Evolutionary conservation across 495 filamentous ascomycete species (phyloP).

Genomic region (Cladorrhinum samala): DNA sequence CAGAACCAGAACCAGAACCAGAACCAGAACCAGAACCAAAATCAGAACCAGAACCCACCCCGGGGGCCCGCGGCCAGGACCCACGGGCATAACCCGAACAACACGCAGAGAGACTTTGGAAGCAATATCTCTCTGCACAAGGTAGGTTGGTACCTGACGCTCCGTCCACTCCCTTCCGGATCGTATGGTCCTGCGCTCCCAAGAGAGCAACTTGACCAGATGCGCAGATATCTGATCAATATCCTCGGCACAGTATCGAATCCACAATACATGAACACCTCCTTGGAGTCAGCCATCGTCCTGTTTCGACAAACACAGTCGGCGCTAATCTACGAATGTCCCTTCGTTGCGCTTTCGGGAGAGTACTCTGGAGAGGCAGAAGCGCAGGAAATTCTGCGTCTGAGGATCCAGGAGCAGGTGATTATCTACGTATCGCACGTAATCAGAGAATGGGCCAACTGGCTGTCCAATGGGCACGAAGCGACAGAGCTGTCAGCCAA

Average conservation of each 20-base stretch:
- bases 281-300: background rate
- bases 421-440: background rate
- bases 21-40: background rate
- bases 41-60: background rate
- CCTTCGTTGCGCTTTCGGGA: background rate
- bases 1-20: background rate
- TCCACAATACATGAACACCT: background rate
- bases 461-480: background rate
- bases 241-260: background rate
- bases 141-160: background rate
- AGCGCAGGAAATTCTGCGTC: background rate
- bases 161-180: conserved; percentile 23
- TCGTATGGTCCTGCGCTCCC: conserved; percentile 26
- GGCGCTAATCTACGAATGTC: background rate
- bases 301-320: background rate
- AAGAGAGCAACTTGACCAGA: conserved; percentile 14
- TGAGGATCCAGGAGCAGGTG: background rate
- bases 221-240: background rate
- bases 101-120: background rate
- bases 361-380: background rate
- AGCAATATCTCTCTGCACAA: background rate
- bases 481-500: background rate
- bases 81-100: background rate
- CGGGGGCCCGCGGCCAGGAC: background rate
- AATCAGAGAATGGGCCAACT: background rate